A percentile compares a stretch with the other conserved stretches of the same genome.
phyloP scores from a whole-genome alignment of 108 stramenopile species.

The Pelagomonas calceolata region DNA sequence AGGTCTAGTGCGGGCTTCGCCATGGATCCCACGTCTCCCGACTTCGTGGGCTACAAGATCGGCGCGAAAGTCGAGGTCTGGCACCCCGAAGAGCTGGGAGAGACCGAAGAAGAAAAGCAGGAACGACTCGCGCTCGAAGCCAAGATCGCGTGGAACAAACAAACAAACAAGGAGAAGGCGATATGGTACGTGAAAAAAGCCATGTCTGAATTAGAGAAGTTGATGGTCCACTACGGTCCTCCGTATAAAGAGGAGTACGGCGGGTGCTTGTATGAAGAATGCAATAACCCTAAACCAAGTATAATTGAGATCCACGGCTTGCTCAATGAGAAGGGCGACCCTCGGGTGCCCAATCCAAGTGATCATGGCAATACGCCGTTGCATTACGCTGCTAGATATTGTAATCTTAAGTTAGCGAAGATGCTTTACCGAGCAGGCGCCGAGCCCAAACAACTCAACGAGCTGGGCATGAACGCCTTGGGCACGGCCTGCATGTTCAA shows the following conservation, averaged over 20 bases:
- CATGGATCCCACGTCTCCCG: no score
- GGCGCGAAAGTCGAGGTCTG: no score
- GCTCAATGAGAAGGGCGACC: slow-evolving; percentile 8
- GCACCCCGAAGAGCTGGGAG: no score
- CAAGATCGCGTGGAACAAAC: no score
- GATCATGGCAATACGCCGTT: slow-evolving; percentile 6
- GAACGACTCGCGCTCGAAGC: no score
- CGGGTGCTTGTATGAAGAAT: slow-evolving; percentile 7
- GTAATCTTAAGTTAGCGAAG: slow-evolving; percentile 1
- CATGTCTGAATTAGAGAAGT: no score
- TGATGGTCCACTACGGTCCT: slow-evolving; percentile 12
- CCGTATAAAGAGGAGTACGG: slow-evolving; percentile 17
- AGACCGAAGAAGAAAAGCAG: no score
- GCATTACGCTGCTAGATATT: slow-evolving; percentile 11
- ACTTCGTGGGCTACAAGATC: no score
- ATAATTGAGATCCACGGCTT: slow-evolving; percentile 6
- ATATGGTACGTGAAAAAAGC: no score
- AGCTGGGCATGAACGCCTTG: slow-evolving; percentile 9
- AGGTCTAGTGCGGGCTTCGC: no score
- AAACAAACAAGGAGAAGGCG: no score
- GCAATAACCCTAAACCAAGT: background rate
- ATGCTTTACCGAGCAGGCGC: slow-evolving; percentile 6
- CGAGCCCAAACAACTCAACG: slow-evolving; percentile 1
- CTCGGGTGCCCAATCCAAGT: background rate
- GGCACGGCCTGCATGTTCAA: slow-evolving; percentile 12